Base-by-base conservation (phyloP, 768 basidiomycete genomes). In the Pisolithus tinctorius region DNA sequence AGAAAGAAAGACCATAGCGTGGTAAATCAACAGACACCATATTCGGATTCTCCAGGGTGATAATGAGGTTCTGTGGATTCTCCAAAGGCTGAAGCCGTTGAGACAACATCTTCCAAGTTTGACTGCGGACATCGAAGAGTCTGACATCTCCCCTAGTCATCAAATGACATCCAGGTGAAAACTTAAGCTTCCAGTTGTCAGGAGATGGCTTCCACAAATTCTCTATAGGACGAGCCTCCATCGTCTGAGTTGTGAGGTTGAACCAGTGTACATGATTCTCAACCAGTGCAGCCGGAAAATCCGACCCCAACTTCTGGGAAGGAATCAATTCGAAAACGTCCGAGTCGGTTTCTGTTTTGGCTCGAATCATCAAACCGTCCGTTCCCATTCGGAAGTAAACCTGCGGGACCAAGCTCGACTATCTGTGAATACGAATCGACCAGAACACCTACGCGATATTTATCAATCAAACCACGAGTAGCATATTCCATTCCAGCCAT, bases 1-100 rank as follows among this genome's bases (percentile, higher is more conserved):
- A 69, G 47, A 80, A 79, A 0, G 68, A 64, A 7, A 79, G 59
- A 2, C 62, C 58, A 46, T 71, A 73, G 16, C 75, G 74, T 29
- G 74, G 75, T 6, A 79, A 58, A 0, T 60, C 50, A 29, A 71
- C 61, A 1, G 56, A 60, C 0, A 79, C 50, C 6, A 44, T 51
- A 13, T 31, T 34, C 1, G 29, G 34, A 9, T 14, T 20, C n/a
- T 9, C 41, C 4, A 34, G 16, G 4, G 43, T 47, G n/a, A 14
- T 31, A 0, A 48, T 59, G 34, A 72, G 48, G 30, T 58, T 61
- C 26, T 53, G 41, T 1, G 52, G 29, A 26, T 40, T 38, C 11
- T 69, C 69, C 1, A 71, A 50, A 2, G 64, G 58, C 16, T 34
- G 8, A 30, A 69, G 38, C 16, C 11, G 31, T 4, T 34, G 1